phyloP scores from a whole-genome alignment of 23 red algal genomes.

The Cyanidioschyzon merolae region DNA sequence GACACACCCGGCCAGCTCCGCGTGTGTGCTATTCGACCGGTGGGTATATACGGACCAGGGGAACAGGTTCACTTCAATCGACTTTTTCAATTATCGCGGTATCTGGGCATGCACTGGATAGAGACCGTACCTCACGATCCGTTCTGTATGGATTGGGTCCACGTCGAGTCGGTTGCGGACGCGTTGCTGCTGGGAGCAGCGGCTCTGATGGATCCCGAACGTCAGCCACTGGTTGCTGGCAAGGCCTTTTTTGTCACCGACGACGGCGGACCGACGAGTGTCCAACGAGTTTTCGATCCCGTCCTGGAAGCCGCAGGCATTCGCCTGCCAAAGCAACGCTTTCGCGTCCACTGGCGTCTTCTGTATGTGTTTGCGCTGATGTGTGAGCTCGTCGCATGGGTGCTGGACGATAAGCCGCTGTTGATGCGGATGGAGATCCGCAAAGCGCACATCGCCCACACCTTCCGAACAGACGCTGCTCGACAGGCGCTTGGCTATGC shows the following conservation, averaged over 20 bases:
- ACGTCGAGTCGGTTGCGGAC: background rate
- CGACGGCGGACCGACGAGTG: background rate
- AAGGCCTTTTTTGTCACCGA: slow-evolving; percentile 11
- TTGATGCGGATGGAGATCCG: slow-evolving; percentile 10
- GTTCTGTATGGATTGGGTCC: slow-evolving; percentile 6
- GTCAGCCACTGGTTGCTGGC: background rate
- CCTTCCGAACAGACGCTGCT: background rate
- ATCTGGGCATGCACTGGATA: background rate
- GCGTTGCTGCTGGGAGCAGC: background rate
- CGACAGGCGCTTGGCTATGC: background rate
- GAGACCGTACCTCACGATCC: background rate
- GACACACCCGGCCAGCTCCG: background rate
- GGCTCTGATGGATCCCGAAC: background rate
- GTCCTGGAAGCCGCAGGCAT: slow-evolving; percentile 3
- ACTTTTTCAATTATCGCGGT: background rate
- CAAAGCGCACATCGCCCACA: background rate
- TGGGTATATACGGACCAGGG: slow-evolving; percentile 6
- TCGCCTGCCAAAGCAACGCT: background rate
- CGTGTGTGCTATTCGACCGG: slow-evolving; percentile 2
- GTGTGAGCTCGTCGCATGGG: background rate
- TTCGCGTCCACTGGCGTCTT: background rate
- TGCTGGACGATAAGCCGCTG: slow-evolving; percentile 6
- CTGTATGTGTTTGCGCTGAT: background rate
- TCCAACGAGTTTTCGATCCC: background rate
- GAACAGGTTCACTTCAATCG: slow-evolving; percentile 10